Percentiles rank a stretch among this genome's conserved stretches.
Conservation (phyloP, 2,329 filamentous ascomycete genomes). For the Verruconis gallopava region DNA sequence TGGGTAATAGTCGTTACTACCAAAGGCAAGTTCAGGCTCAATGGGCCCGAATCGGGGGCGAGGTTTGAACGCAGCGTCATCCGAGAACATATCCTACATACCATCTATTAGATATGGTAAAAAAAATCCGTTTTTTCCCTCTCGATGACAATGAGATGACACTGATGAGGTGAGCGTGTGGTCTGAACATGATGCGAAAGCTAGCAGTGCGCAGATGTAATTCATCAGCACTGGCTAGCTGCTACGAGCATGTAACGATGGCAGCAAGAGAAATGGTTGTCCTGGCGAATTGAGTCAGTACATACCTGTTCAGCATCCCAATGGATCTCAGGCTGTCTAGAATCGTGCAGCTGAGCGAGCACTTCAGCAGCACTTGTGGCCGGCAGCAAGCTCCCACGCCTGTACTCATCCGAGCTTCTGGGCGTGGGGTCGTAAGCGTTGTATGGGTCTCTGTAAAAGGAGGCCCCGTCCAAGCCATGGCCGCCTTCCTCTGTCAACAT, state of each 20-base stretch:
- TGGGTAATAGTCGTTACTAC: slow-evolving; percentile 27
- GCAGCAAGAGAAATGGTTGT: neutral
- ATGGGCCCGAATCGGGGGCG: slow-evolving; percentile 28
- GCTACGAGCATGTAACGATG: neutral
- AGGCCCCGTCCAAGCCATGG: slow-evolving; percentile 2
- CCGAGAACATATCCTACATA: slow-evolving; percentile 19
- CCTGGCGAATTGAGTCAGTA: slow-evolving; percentile 13
- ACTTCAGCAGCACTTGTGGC: slow-evolving; percentile 72
- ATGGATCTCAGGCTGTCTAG: slow-evolving; percentile 60
- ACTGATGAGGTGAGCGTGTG: too few relatives aligned
- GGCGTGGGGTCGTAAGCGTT: slow-evolving; percentile 52
- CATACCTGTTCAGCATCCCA: slow-evolving; percentile 68
- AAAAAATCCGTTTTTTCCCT: slow-evolving; percentile 12
- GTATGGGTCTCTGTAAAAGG: slow-evolving; percentile 44
- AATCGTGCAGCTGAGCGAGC: slow-evolving; percentile 70
- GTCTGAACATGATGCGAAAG: too few relatives aligned
- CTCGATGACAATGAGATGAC: too few relatives aligned
- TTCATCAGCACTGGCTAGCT: too few relatives aligned
- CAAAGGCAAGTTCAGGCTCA: slow-evolving; percentile 59
- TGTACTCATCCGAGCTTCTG: slow-evolving; percentile 55
- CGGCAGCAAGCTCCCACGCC: slow-evolving; percentile 49
- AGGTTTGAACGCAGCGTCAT: slow-evolving; percentile 25
- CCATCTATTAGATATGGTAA: slow-evolving; percentile 17
- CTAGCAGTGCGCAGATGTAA: too few relatives aligned
- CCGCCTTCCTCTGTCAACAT: neutral